Evolutionary conservation across 768 basidiomycete species (phyloP).

Genomic region (Xanthoconium purpureum): DNA sequence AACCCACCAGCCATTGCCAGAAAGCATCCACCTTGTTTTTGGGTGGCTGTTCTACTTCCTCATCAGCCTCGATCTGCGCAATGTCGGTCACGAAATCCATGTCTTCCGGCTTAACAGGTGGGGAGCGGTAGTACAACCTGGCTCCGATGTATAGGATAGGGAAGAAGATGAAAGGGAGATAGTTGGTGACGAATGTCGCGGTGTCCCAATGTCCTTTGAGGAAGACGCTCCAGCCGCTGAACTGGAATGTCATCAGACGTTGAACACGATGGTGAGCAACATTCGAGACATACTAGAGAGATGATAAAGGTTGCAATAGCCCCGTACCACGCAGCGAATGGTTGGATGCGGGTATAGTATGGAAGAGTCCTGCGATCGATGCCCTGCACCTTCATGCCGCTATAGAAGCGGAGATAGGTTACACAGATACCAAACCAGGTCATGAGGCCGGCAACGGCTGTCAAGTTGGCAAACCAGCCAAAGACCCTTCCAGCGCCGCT

Average conservation of each 20-base stretch:
- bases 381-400: constrained; percentile 79
- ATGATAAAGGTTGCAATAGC: constrained; percentile 40
- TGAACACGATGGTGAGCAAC: not conserved
- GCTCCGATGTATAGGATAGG: constrained; percentile 68
- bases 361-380: constrained; percentile 70
- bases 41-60: constrained; percentile 70
- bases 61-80: constrained; percentile 66
- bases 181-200: constrained; percentile 80
- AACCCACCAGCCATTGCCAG: constrained; percentile 77
- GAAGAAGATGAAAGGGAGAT: constrained; percentile 69
- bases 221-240: constrained; percentile 53
- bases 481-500: constrained; percentile 72
- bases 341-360: constrained; percentile 63
- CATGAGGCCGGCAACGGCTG: constrained; percentile 63
- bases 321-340: constrained; percentile 65
- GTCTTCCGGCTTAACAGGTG: constrained; percentile 42
- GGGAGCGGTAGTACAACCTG: constrained; percentile 40
- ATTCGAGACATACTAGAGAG: constrained; percentile 51
- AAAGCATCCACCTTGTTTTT: constrained; percentile 63
- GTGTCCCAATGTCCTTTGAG: constrained; percentile 49
- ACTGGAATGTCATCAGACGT: constrained; percentile 37
- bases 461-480: constrained; percentile 77
- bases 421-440: constrained; percentile 79
- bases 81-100: constrained; percentile 84
- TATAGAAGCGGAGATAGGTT: constrained; percentile 80